Evolutionary conservation across 352 stramenopile species (phyloP).

Genomic region (Globisporangium sylvaticum): DNA sequence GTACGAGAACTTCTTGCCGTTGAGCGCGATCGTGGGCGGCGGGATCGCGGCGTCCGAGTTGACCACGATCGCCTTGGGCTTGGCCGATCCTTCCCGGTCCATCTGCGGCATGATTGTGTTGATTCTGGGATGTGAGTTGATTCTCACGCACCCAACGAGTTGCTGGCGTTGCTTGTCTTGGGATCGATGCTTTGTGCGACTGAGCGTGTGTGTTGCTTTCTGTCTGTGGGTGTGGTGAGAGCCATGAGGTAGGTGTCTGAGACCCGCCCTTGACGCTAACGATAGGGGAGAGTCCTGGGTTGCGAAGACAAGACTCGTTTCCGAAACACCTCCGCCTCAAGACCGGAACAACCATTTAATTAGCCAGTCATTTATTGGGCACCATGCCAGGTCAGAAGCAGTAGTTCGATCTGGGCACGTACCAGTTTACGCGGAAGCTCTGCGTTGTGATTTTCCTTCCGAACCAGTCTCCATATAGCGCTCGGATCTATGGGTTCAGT

Average conservation of each 20-base stretch:
- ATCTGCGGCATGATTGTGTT: neutral
- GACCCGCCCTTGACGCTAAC: neutral
- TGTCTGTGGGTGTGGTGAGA: too few relatives aligned
- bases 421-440: neutral
- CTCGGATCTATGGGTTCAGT: neutral
- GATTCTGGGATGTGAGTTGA: neutral
- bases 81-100: neutral
- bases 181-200: neutral
- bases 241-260: neutral
- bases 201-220: neutral
- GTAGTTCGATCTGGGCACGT: neutral
- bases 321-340: neutral
- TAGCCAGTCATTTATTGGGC: neutral
- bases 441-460: neutral
- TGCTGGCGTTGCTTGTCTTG: neutral
- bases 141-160: neutral
- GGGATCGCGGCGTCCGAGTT: constrained; percentile 2
- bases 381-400: neutral
- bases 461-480: neutral
- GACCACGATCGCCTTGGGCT: constrained; percentile 5
- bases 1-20: constrained; percentile 11
- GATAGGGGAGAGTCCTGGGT: neutral
- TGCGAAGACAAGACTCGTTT: neutral
- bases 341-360: neutral
- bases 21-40: constrained; percentile 4